Percentiles rank a stretch among this genome's conserved stretches.
Conservation (phyloP, 257 asterid species). For the Marsdenia floribunda region DNA sequence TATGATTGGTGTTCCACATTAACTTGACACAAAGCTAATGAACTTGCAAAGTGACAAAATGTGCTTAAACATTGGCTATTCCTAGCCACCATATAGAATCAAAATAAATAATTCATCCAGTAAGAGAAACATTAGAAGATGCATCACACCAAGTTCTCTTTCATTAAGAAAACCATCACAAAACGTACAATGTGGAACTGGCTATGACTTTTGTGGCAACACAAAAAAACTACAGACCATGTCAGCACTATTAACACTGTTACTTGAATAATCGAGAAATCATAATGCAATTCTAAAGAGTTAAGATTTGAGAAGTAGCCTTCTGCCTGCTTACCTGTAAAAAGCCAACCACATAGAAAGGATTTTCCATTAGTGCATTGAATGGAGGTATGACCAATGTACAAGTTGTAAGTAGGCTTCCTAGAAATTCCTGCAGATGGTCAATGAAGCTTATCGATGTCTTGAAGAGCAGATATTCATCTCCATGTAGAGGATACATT, state of each 20-base stretch:
- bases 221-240: not conserved
- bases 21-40: not conserved
- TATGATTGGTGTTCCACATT: not conserved
- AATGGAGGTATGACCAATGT: conserved; percentile 89
- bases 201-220: not conserved
- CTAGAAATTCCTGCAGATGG: conserved; percentile 91
- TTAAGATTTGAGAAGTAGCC: not conserved
- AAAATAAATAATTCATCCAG: not conserved
- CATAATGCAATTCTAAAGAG: not conserved
- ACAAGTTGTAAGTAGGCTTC: conserved; percentile 61
- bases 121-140: not conserved
- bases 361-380: conserved; percentile 71
- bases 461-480: conserved; percentile 66
- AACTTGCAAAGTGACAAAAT: not conserved
- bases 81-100: not conserved
- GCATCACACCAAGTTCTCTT: not conserved
- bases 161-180: not conserved
- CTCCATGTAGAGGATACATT: conserved; percentile 56
- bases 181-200: not conserved
- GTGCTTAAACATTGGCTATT: not conserved
- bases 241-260: not conserved
- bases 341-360: conserved; percentile 46
- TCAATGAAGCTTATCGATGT: conserved; percentile 88
- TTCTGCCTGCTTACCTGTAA: conserved; percentile 50
- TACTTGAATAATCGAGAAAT: not conserved